These are phyloP conservation scores for Actinidia polygama DNA, from an alignment of 179 eudicot species.

Conservation along the genomic window DNA sequence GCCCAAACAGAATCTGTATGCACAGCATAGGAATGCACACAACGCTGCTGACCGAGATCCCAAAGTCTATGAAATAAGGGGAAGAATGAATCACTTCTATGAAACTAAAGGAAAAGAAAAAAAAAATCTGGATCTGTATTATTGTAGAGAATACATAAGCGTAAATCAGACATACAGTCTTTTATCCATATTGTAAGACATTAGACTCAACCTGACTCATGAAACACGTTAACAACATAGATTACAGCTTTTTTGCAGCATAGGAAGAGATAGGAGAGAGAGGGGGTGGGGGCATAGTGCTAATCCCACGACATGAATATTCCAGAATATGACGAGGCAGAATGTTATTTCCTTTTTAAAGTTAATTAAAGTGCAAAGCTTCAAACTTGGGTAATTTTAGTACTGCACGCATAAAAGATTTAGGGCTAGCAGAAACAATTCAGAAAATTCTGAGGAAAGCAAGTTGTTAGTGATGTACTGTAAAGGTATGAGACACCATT, in stretches of 20 bases:
- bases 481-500: neutral
- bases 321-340: neutral
- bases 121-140: neutral
- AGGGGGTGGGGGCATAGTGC: neutral
- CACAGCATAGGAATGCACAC: slow-evolving; percentile 98
- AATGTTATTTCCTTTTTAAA: neutral
- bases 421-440: no score
- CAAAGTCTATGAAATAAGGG: slow-evolving; percentile 60
- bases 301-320: neutral
- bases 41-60: slow-evolving; percentile 99
- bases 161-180: neutral
- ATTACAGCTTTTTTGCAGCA: neutral
- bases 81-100: slow-evolving; percentile 18
- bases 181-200: neutral
- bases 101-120: neutral
- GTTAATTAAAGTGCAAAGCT: neutral
- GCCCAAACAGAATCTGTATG: slow-evolving; percentile 99
- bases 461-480: neutral
- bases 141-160: no score
- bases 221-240: neutral
- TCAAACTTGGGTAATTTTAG: neutral
- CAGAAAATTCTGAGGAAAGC: neutral
- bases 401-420: no score
- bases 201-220: neutral
- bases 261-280: neutral